A percentile compares a stretch with the other conserved stretches of the same genome.
These are phyloP conservation scores for Taphrina communis DNA, from an alignment of 1,139 yeast genomes.

Conservation along the genomic window DNA sequence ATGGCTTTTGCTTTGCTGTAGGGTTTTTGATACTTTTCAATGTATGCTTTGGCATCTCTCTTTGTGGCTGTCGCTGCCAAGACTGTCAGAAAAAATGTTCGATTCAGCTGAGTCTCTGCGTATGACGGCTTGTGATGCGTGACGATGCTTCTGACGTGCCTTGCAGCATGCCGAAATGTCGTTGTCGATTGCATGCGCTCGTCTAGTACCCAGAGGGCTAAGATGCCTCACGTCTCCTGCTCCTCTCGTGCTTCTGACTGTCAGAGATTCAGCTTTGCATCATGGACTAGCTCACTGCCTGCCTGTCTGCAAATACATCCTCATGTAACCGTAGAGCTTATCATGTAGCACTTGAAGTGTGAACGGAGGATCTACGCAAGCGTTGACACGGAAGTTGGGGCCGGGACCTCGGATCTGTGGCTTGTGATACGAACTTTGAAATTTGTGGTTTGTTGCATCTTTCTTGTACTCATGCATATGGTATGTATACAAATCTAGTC, in stretches of 20 bases:
- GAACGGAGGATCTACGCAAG: too few species aligned
- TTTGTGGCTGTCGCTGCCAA: constrained; percentile 70
- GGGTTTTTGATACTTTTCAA: constrained; percentile 54
- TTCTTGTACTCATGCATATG: too few species aligned
- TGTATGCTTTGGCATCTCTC: constrained; percentile 66
- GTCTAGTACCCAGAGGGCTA: background rate
- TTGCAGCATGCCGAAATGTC: constrained; percentile 4
- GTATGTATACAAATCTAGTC: too few species aligned
- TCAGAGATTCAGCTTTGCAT: background rate
- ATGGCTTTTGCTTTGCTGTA: constrained; percentile 48
- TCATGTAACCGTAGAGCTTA: too few species aligned
- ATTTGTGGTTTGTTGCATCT: background rate
- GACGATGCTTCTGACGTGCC: constrained; percentile 25
- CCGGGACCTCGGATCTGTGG: constrained; percentile 12
- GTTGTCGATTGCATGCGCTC: constrained; percentile 6
- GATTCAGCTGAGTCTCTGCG: constrained; percentile 31
- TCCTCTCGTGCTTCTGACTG: too few species aligned
- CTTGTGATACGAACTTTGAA: constrained; percentile 9
- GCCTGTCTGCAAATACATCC: too few species aligned
- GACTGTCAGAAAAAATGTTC: constrained; percentile 64
- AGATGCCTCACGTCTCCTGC: background rate
- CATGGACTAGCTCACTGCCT: too few species aligned
- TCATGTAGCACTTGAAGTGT: too few species aligned
- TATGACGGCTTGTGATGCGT: constrained; percentile 39
- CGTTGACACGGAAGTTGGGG: background rate